Percentiles rank a stretch among this genome's conserved stretches.
phyloP scores from a whole-genome alignment of 1,139 yeast genomes.

The Suhomyces terraborum region DNA sequence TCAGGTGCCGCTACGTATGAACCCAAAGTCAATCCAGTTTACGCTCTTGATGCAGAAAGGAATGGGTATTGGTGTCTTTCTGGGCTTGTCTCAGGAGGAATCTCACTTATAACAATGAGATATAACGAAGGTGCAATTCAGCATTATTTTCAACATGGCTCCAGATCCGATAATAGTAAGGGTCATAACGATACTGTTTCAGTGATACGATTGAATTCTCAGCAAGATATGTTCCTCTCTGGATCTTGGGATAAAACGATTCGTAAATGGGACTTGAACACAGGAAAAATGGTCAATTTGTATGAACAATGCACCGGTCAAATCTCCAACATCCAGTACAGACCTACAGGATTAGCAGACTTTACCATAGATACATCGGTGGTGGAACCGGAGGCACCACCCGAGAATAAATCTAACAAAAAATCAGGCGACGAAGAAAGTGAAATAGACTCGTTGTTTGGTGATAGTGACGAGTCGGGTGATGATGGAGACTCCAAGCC shows the following conservation, averaged over 20 bases:
- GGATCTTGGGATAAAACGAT: conserved; percentile 90
- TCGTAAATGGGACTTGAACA: conserved; percentile 81
- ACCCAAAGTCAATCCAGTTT: conserved; percentile 79
- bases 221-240: conserved; percentile 64
- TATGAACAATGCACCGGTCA: conserved; percentile 72
- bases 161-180: conserved; percentile 18
- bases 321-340: conserved; percentile 71
- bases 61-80: conserved; percentile 84
- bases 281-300: conserved; percentile 56
- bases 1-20: conserved; percentile 54
- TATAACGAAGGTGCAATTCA: conserved; percentile 82
- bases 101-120: conserved; percentile 78
- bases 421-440: conserved; percentile 47
- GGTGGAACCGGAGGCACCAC: conserved; percentile 1
- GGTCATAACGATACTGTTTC: conserved; percentile 79
- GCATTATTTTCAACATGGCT: conserved; percentile 62
- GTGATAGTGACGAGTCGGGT: conserved; percentile 63
- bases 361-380: conserved; percentile 22
- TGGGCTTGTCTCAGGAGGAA: conserved; percentile 85
- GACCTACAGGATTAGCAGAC: conserved; percentile 68
- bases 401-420: conserved; percentile 4
- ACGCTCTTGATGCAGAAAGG: conserved; percentile 79
- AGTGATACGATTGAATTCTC: conserved; percentile 60
- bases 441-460: conserved; percentile 79
- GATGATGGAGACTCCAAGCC: conserved; percentile 29